These are phyloP conservation scores for Stromatinia cepivora DNA, from an alignment of 2,329 filamentous ascomycete species.

Conservation along the genomic window DNA sequence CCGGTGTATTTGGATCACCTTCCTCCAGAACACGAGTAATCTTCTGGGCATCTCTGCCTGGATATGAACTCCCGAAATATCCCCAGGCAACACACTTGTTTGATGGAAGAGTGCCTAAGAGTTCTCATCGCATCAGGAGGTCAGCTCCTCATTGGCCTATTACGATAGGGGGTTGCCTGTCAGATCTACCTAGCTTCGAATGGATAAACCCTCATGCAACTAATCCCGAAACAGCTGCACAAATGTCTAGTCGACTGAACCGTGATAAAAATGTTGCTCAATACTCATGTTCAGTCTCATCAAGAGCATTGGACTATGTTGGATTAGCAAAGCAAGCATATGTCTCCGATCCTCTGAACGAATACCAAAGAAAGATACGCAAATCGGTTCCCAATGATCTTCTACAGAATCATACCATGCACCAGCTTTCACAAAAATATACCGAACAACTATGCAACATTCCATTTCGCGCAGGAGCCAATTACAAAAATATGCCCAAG, in stretches of 20 bases:
- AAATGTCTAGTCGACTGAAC: neutral
- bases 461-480: constrained; percentile 19
- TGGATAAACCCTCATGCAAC: constrained; percentile 24
- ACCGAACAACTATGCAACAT: constrained; percentile 24
- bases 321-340: constrained; percentile 24
- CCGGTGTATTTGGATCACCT: constrained; percentile 26
- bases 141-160: constrained; percentile 26
- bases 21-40: constrained; percentile 29
- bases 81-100: constrained; percentile 27
- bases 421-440: too few species aligned
- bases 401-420: constrained; percentile 26
- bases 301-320: neutral
- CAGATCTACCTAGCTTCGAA: constrained; percentile 30
- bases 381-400: neutral
- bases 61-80: constrained; percentile 27
- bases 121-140: constrained; percentile 16
- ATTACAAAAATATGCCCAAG: constrained; percentile 12
- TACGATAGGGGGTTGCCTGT: constrained; percentile 27
- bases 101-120: neutral
- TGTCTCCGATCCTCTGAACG: constrained; percentile 5
- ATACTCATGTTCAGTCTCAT: neutral
- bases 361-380: constrained; percentile 26
- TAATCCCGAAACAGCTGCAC: neutral
- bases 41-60: constrained; percentile 29
- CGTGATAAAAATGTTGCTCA: constrained; percentile 11